A percentile compares a stretch with the other conserved stretches of the same genome.
Conservation (phyloP, 352 stramenopile species). For the Globisporangium heterothallicum region DNA sequence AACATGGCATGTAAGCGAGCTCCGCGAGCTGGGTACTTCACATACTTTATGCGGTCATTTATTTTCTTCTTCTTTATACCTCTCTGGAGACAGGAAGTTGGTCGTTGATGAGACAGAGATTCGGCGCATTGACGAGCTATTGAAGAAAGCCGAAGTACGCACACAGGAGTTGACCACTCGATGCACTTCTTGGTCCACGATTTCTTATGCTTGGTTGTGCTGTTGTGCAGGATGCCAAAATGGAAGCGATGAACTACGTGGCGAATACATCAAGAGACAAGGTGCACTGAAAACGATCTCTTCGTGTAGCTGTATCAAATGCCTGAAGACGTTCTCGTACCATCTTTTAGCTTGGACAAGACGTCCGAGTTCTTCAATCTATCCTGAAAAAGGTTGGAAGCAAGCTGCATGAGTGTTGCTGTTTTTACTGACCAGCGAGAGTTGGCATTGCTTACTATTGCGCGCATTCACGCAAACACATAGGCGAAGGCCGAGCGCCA, state of each 20-base stretch:
- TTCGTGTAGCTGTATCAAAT: not conserved
- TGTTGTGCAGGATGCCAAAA: conserved; percentile 47
- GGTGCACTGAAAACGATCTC: conserved; percentile 16
- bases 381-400: conserved; percentile 67
- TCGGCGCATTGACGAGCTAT: conserved; percentile 62
- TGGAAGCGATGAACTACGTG: conserved; percentile 65
- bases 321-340: not conserved
- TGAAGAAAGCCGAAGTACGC: conserved; percentile 65
- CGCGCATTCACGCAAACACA: not conserved
- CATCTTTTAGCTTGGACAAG: conserved; percentile 48
- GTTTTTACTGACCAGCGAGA: not conserved
- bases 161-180: not conserved
- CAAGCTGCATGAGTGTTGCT: not conserved
- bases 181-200: not conserved
- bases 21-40: too few relatives aligned
- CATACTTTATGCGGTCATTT: too few relatives aligned
- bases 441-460: not conserved
- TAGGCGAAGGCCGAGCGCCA: conserved; percentile 75
- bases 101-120: conserved; percentile 54
- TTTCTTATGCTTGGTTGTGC: not conserved
- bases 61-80: too few relatives aligned
- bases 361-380: conserved; percentile 62
- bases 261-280: conserved; percentile 73
- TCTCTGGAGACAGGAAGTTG: conserved; percentile 42
- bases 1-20: conserved; percentile 32